These are phyloP conservation scores for Neurospora africana DNA, from an alignment of 495 filamentous ascomycete species.

Conservation along the genomic window DNA sequence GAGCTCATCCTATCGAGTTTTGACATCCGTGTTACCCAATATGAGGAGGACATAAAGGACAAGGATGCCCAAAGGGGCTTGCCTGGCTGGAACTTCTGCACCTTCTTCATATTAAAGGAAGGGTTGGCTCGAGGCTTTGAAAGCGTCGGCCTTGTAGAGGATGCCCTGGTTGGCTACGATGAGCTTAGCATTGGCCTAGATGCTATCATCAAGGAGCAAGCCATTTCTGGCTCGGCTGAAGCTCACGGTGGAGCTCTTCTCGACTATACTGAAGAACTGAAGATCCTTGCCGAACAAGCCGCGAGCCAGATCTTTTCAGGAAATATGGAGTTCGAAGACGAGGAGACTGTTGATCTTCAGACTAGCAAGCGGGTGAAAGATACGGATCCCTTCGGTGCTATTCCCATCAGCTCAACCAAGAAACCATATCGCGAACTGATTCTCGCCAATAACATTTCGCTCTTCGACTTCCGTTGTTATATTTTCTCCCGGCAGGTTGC, in stretches of 20 bases:
- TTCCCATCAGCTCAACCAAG: conserved; percentile 59
- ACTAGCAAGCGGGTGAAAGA: conserved; percentile 20
- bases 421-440: conserved; percentile 90
- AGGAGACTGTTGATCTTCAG: conserved; percentile 38
- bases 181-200: conserved; percentile 82
- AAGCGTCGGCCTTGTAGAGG: conserved; percentile 90
- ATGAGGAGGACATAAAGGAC: conserved; percentile 94
- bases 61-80: conserved; percentile 78
- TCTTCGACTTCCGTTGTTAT: conserved; percentile 93
- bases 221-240: conserved; percentile 38
- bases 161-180: conserved; percentile 86
- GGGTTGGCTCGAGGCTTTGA: conserved; percentile 89
- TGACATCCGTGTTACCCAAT: conserved; percentile 81
- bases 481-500: conserved; percentile 84
- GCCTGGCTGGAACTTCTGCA: conserved; percentile 98
- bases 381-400: conserved; percentile 32
- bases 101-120: conserved; percentile 95
- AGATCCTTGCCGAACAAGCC: conserved; percentile 44
- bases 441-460: conserved; percentile 88
- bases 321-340: conserved; percentile 31
- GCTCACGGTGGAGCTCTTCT: conserved; percentile 58
- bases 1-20: conserved; percentile 80
- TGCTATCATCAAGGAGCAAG: conserved; percentile 66
- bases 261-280: conserved; percentile 59
- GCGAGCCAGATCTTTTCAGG: conserved; percentile 20